Base-by-base conservation (phyloP, 2,329 filamentous ascomycete genomes). In the Nigrospora osmanthi region DNA sequence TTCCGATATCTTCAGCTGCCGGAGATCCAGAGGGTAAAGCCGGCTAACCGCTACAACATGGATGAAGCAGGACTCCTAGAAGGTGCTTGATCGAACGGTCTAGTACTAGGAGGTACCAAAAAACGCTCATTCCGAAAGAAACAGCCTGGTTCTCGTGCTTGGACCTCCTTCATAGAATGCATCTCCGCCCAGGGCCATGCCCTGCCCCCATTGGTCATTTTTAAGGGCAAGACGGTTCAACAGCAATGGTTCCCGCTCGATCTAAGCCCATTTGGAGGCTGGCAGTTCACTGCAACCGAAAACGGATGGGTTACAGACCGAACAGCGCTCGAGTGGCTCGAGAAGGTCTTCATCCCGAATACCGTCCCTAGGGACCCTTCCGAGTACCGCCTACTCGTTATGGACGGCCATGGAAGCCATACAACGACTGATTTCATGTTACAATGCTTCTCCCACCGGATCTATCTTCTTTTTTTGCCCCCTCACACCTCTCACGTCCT, bases 241-340 rank as follows among this genome's bases (percentile, higher is more conserved):
- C 12, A 45, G 38, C 15, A 45, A 37, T 45, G 9, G 37, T 45
- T 45, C 36, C 43, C 30, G 11, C 17, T 41, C 17, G 23, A 45
- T 30, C 34, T 45, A 19, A 6, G 35, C n/a, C 43, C 15, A 3
- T 45, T 40, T 23, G 13, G 12, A 4, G 31, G 16, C 28, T 45
- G 10, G 43, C 23, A 35, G 34, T 45, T 45, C n/a, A 36, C 28
- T 28, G 15, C 19, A 19, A 45, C 38, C 7, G 43, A 40, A 37
- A 45, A 45, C 33, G 37, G 43, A 17, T 45, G 1, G 37, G 36
- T 23, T 2, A 19, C 31, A 6, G 38, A 45, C 23, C 15, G 35
- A 1, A 45, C 31, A 10, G 38, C 31, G 35, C 4, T 42, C 15
- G 33, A 42, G 35, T 42, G 33, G 33, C 19, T 42, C 15, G 15